These are phyloP conservation scores for Salix dunnii DNA, from an alignment of 345 rosid species.

Conservation along the genomic window DNA sequence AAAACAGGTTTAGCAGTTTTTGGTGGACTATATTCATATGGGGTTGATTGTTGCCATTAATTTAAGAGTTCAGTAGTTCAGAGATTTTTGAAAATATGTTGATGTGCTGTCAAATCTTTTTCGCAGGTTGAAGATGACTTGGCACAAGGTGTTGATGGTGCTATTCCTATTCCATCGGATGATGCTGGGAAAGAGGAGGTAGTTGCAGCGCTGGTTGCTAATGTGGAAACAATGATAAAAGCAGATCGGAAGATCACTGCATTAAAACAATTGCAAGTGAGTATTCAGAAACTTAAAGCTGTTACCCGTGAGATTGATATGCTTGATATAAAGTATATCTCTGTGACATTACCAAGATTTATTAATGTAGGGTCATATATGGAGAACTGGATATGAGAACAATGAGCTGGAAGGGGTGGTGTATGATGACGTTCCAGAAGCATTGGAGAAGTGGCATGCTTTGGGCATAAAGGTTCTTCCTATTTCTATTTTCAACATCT, in stretches of 20 bases:
- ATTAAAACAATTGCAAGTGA: conserved; percentile 90
- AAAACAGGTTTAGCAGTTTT: conserved; percentile 1
- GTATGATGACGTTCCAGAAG: conserved; percentile 80
- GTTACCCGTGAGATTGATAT: background rate
- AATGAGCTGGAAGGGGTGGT: conserved; percentile 75
- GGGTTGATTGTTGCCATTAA: background rate
- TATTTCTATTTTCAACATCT: background rate
- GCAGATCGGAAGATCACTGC: conserved; percentile 95
- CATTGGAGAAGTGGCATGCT: conserved; percentile 82
- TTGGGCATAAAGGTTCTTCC: conserved; percentile 67
- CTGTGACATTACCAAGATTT: conserved; percentile 9
- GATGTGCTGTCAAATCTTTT: background rate
- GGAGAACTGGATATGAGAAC: conserved; percentile 80
- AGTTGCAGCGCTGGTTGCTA: conserved; percentile 77
- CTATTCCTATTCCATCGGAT: conserved; percentile 63
- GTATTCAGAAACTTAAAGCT: conserved; percentile 1
- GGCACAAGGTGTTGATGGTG: conserved; percentile 58
- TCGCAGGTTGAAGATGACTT: conserved; percentile 73
- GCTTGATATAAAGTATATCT: background rate
- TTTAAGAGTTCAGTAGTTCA: background rate
- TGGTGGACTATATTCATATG: background rate
- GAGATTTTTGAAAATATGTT: background rate
- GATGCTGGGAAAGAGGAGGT: conserved; percentile 77
- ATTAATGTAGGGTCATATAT: conserved; percentile 79
- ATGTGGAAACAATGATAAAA: conserved; percentile 85